phyloP scores from a whole-genome alignment of 257 asterid species.

The Rubia yunnanensis region DNA sequence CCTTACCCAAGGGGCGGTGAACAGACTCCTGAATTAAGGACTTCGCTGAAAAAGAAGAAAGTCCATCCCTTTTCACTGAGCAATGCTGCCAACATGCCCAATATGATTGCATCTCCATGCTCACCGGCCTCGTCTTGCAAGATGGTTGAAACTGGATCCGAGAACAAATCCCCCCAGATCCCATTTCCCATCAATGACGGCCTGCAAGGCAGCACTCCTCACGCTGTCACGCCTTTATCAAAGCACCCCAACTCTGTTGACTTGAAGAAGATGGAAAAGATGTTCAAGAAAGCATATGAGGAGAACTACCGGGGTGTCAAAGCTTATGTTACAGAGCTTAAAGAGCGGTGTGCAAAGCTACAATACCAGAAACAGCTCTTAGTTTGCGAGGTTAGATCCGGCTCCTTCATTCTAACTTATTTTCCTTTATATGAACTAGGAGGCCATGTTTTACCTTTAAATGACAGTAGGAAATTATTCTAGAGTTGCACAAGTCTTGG shows the following conservation, averaged over 20 bases:
- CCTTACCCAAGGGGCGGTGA: slow-evolving; percentile 43
- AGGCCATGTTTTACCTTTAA: background rate
- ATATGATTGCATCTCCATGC: slow-evolving; percentile 74
- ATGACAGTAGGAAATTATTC: background rate
- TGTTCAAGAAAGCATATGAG: slow-evolving; percentile 90
- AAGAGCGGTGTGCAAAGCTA: slow-evolving; percentile 91
- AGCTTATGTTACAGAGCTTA: slow-evolving; percentile 79
- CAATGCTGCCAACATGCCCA: slow-evolving; percentile 66
- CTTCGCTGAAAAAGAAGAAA: slow-evolving; percentile 46
- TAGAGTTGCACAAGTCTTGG: background rate
- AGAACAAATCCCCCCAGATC: slow-evolving; percentile 63
- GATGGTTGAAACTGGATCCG: slow-evolving; percentile 43
- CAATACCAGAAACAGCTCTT: slow-evolving; percentile 97
- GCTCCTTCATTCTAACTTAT: slow-evolving; percentile 5
- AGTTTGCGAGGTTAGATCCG: slow-evolving; percentile 69
- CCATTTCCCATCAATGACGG: slow-evolving; percentile 18
- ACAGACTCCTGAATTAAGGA: slow-evolving; percentile 47
- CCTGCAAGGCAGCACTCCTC: slow-evolving; percentile 28
- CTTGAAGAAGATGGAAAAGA: slow-evolving; percentile 78
- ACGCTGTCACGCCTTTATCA: slow-evolving; percentile 30
- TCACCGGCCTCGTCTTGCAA: slow-evolving; percentile 53
- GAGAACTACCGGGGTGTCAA: slow-evolving; percentile 81
- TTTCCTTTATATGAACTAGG: background rate
- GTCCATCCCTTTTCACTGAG: slow-evolving; percentile 64
- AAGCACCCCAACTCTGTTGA: slow-evolving; percentile 61